Evolutionary conservation across 345 rosid genomes (phyloP), one percentile per base, ranked within the genome.

Genomic region (Brassica juncea): DNA sequence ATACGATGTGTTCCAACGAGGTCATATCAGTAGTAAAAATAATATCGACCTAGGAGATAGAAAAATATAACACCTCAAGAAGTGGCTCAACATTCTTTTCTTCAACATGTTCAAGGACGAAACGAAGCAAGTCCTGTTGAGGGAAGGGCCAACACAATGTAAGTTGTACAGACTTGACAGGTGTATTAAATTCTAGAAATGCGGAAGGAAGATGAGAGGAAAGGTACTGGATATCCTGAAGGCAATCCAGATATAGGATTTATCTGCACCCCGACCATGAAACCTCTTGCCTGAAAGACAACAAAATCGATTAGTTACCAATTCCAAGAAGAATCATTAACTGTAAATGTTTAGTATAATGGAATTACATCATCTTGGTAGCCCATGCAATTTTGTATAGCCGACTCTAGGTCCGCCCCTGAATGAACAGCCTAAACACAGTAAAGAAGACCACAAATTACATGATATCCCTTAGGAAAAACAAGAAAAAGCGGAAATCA

Each of bases 361-460:
- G 71, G 73, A 28, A 69, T 64, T 87, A 95, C 99, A 90, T 90
- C 89, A 47, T 89, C 82, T 73, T 19, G 88, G 86, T 95, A 95
- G 78, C 99, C 99, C 98, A 95, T 82, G 82, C 99, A 95, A 85
- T 90, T 93, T 74, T 91, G 76, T 81, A 93, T 85, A 71, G 99
- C 93, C 68, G 99, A 95, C 82, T 93, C 99, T 19, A 95, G 97
- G 85, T 95, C 99, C 63, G 98, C 99, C 80, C 99, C 99, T 16
- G 98, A 95, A 88, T 95, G 99, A 81, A 95, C 99, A 31, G 99
- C 99, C 99, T 95, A 77, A 60, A 81, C 4, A 82, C 49, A 75
- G 68, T 69, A 65, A 67, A 85, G 60, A 82, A 78, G 39, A 57
- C 68, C 77, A 55, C 55, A 75, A 35, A 72, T 72, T 30, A 34